These are phyloP conservation scores for Glycyrrhiza uralensis DNA, from an alignment of 306 rosid genomes.

Conservation along the genomic window DNA sequence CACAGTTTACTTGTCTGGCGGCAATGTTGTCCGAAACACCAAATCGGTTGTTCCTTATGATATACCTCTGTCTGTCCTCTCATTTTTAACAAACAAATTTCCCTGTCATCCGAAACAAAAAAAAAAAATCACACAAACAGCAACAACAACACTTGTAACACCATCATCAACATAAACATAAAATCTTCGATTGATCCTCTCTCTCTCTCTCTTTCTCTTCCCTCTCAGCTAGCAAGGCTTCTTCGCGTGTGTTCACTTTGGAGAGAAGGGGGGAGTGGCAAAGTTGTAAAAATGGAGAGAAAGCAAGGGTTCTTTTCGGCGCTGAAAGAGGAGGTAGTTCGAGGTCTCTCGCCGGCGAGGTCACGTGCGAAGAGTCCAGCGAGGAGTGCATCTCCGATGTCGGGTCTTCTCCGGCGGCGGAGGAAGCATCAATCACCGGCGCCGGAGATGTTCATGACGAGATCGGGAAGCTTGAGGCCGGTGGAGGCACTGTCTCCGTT, in stretches of 20 bases:
- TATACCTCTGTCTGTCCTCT: not conserved
- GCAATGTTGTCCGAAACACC: conserved; percentile 31
- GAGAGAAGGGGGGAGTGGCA: not conserved
- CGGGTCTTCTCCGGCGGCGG: conserved; percentile 64
- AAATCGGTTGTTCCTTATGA: conserved; percentile 22
- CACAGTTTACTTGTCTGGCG: conserved; percentile 39
- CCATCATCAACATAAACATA: too few relatives aligned
- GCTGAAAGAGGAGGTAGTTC: conserved; percentile 74
- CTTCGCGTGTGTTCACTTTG: too few relatives aligned
- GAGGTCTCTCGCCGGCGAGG: conserved; percentile 81
- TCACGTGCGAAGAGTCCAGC: conserved; percentile 78
- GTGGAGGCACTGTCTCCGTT: conserved; percentile 90
- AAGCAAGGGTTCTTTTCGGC: conserved; percentile 89
- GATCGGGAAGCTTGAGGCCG: conserved; percentile 89
- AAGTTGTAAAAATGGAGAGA: conserved; percentile 54
- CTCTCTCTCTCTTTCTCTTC: not conserved
- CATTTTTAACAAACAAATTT: not conserved
- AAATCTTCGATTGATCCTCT: not conserved
- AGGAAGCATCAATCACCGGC: conserved; percentile 58
- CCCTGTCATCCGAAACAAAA: not conserved
- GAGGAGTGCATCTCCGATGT: conserved; percentile 65
- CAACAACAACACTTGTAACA: not conserved
- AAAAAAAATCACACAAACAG: not conserved
- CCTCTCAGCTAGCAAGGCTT: too few relatives aligned
- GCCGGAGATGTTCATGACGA: conserved; percentile 58